Evolutionary conservation across 2,329 filamentous ascomycete genomes (phyloP), one percentile per base, ranked within the genome.

Genomic region (Diplocarpon mali): DNA sequence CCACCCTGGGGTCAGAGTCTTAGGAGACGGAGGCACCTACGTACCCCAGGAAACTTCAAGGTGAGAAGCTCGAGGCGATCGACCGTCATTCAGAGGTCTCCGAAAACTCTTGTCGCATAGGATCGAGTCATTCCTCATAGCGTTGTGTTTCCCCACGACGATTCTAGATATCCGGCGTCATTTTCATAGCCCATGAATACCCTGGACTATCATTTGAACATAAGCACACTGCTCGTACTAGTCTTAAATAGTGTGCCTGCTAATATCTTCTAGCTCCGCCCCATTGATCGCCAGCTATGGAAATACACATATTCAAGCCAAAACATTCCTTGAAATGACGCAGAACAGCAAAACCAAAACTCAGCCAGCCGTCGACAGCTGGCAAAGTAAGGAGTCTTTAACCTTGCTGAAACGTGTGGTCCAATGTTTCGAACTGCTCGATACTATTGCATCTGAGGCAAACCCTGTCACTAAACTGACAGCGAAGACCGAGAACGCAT

Each of bases 301-400:
- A 5, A 39, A 49, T 38, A 51, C 43, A 10, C 48, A 41, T 17
- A 35, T 39, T 29, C 51, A 53, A 46, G 46, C 42, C 5, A 47
- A 44, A 24, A 42, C 45, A 2, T 51, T 46, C 30, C 14, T 49
- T 6, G 30, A 42, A 5, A 36, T 51, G 15, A 44, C 43, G 12
- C 40, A 34, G 28, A 48, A 46, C n/a, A 36, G 20, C 43, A n/a
- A 36, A 42, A 13, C 15, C 27, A 13, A 45, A 30, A 11, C 27
- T 37, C 15, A n/a, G 38, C 13, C 8, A 3, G 30, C 34, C 12
- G 14, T 34, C 15, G 17, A 41, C 12, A 35, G 28, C 5, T 37
- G 24, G 24, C 29, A 8, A n/a, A 38, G 27, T 13, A 43, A 31
- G 16, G 41, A 43, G n/a, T 14, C 41, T 7, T 14, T 24, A 8